Base-by-base conservation (phyloP, 2,329 filamentous ascomycete species). In the Fusarium humuli region DNA sequence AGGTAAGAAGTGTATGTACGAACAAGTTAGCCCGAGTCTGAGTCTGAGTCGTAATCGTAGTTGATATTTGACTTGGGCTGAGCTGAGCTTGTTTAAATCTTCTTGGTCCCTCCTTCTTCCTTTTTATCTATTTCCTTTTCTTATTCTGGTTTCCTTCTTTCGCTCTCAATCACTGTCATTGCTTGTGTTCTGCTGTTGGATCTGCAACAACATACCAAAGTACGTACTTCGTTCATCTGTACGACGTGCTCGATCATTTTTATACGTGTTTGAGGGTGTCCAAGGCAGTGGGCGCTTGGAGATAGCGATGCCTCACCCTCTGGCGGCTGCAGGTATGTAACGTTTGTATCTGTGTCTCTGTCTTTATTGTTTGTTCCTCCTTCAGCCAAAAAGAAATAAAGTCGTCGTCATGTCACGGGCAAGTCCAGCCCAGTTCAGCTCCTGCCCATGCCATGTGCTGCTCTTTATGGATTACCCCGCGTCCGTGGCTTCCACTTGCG, bases 241-340 rank as follows among this genome's bases (percentile, higher is more conserved):
- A 47, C 49, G 6, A 62, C 54, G 32, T 57, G 54, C 42, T 67
- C 46, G 8, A 47, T 41, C 45, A 16, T 60, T 47, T 63, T 25
- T 53, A 20, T 40, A 32, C 42, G 22, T 23, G 9, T 30, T 32
- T n/a, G 10, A 59, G 41, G 47, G 55, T 53, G 18, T 20, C 18
- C 5, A 50, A 18, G 34, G 49, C n/a, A 53, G 14, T 12, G 10
- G 34, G 34, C 37, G 47, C 57, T 34, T 44, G 50, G 23, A 40
- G 57, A 37, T 25, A 66, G 56, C 46, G 49, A 72, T 72, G 69
- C 69, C 69, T 70, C 66, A 72, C 46, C 69, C 69, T 65, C 34
- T 72, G 52, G 66, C 70, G 54, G 69, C 69, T 63, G 64, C 58
- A 70, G 69, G 69, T 72, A 72, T 60, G 69, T 70, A 42, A 65